Evolutionary conservation across 352 stramenopile species (phyloP).

Genomic region (Globisporangium viniferum): DNA sequence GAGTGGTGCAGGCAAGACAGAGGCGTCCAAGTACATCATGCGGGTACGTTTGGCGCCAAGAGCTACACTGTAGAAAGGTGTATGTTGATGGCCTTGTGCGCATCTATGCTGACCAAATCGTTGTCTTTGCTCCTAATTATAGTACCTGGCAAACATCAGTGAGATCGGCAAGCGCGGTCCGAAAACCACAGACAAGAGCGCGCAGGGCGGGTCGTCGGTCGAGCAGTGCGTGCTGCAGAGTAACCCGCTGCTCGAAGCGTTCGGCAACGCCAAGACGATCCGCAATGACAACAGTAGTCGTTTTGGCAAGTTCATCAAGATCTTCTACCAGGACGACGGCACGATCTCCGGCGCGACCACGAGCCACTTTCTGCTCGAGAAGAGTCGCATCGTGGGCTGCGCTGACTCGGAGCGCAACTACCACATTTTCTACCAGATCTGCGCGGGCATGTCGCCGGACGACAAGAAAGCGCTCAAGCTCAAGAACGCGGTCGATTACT

Average conservation of each 20-base stretch:
- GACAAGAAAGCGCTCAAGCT: constrained; percentile 81
- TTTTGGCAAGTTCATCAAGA: constrained; percentile 97
- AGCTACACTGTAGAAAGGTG: not conserved
- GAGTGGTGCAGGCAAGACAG: constrained; percentile 85
- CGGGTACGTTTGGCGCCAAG: constrained; percentile 35
- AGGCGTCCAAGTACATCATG: constrained; percentile 92
- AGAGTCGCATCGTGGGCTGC: constrained; percentile 95
- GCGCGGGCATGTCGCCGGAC: constrained; percentile 66
- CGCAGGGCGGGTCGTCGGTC: constrained; percentile 69
- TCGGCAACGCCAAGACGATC: constrained; percentile 93
- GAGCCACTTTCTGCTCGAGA: constrained; percentile 98
- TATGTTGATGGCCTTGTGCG: not conserved
- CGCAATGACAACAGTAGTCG: constrained; percentile 96
- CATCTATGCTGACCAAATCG: not conserved
- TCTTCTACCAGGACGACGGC: constrained; percentile 90
- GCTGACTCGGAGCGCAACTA: constrained; percentile 96
- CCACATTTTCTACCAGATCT: constrained; percentile 99
- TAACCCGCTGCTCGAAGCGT: constrained; percentile 91
- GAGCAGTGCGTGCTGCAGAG: constrained; percentile 91
- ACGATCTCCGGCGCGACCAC: constrained; percentile 91
- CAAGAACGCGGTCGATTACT: constrained; percentile 87
- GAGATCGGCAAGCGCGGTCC: constrained; percentile 80
- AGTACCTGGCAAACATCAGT: constrained; percentile 90
- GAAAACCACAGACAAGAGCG: constrained; percentile 60
- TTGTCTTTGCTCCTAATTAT: not conserved